Base-by-base conservation (phyloP, 148 eudicot species). In the Mesembryanthemum crystallinum region DNA sequence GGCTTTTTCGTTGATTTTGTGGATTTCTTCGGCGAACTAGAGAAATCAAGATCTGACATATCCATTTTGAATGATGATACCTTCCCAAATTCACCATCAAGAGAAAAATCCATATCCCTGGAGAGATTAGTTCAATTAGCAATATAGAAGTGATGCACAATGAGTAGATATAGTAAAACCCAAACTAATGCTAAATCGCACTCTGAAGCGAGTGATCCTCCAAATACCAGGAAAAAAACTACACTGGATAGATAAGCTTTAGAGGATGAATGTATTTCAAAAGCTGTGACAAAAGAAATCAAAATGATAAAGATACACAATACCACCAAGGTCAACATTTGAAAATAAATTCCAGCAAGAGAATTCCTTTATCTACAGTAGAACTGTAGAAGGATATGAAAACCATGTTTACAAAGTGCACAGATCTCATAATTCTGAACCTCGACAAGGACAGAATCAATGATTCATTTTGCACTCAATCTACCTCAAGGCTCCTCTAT, bases 21-120 rank as follows among this genome's bases (percentile, higher is more conserved):
- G 27, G 86, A 77, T 77, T 79, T 87, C 80, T 88, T 85, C 24
- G 84, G 66, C 62, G 91, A 87, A 35, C 84, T 80, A 52, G 94
- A 84, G 72, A 90, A 87, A 82, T 90, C 98, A 65, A 90, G 79
- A 81, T 90, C 93, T 57, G 91, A 67, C 83, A 91, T 83, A 78
- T 94, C 97, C 39, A 91, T 52, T 64, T 88, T 88, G 83, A 94
- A 88, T 55, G 98, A 89, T 74, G 96, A 76, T 62, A 91, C 78
- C 83, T 91, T 94, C 57, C 82, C 96, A 80, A 92, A 85, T 63
- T 87, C 94, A 78, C 79, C 88, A 78, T 89, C 91, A 64, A 94
- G 88, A 73, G 87, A 78, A 73, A 94, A 94, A 84, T 92, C 96
- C 87, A 89, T 80, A 82, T 94, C 98, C 90, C 97, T 94, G 70